Percentiles rank a stretch among this genome's conserved stretches.
These are phyloP conservation scores for Pontederia paniculata DNA, from an alignment of 176 grass and related monocot species.

Conservation along the genomic window DNA sequence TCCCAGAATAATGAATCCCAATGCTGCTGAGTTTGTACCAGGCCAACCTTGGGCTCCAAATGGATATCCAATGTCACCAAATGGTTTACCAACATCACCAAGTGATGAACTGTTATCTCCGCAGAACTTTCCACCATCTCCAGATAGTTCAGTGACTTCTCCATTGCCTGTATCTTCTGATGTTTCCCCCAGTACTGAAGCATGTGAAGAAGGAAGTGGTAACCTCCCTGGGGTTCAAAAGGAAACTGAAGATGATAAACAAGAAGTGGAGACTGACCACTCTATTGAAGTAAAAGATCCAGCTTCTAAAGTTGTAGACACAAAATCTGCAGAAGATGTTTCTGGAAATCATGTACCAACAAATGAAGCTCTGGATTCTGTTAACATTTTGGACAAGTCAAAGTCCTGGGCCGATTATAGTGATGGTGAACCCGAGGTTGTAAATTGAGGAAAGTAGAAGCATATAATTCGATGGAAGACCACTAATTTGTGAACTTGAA, in stretches of 20 bases:
- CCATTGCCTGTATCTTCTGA: slow-evolving; percentile 43
- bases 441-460: slow-evolving; percentile 26
- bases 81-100: slow-evolving; percentile 36
- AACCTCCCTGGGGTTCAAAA: slow-evolving; percentile 8
- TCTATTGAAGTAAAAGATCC: slow-evolving; percentile 6
- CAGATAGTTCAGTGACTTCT: slow-evolving; percentile 40
- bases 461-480: slow-evolving; percentile 1
- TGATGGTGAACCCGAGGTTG: slow-evolving; percentile 54
- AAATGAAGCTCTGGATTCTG: slow-evolving; percentile 26
- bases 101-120: slow-evolving; percentile 26
- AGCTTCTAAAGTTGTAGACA: slow-evolving; percentile 29
- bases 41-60: slow-evolving; percentile 54
- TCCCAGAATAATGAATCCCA: slow-evolving; percentile 78
- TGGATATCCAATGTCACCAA: slow-evolving; percentile 44
- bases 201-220: slow-evolving; percentile 44
- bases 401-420: slow-evolving; percentile 77
- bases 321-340: slow-evolving; percentile 24
- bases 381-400: slow-evolving; percentile 27
- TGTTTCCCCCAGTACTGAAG: slow-evolving; percentile 39
- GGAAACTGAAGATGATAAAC: slow-evolving; percentile 23
- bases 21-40: slow-evolving; percentile 78
- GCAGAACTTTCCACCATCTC: slow-evolving; percentile 33
- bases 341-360: slow-evolving; percentile 15
- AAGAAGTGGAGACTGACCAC: slow-evolving; percentile 13
- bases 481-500: not conserved